Conservation (phyloP, 768 basidiomycete genomes). For the Collybiopsis confluens region DNA sequence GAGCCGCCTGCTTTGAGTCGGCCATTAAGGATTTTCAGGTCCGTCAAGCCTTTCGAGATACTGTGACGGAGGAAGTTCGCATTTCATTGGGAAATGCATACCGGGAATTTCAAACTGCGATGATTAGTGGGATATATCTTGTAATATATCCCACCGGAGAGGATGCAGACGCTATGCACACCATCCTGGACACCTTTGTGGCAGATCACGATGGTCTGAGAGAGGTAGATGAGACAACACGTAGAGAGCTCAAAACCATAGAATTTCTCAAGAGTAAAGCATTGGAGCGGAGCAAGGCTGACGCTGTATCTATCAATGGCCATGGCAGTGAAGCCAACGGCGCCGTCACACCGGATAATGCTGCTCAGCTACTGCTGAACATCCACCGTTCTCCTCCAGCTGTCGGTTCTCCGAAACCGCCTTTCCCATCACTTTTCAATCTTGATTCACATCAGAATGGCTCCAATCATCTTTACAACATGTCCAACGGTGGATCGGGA, state of each 20-base stretch:
- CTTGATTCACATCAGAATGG: neutral
- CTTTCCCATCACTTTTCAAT: constrained; percentile 24
- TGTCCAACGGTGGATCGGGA: neutral
- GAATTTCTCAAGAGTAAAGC: constrained; percentile 74
- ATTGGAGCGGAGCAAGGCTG: constrained; percentile 40
- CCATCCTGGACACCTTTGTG: constrained; percentile 75
- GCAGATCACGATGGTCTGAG: constrained; percentile 58
- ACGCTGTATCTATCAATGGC: constrained; percentile 22
- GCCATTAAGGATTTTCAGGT: constrained; percentile 84
- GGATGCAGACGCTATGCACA: constrained; percentile 68
- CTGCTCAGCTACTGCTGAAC: constrained; percentile 48
- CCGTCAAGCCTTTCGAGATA: constrained; percentile 62
- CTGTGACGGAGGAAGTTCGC: constrained; percentile 57
- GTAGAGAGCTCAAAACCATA: constrained; percentile 79
- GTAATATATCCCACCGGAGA: constrained; percentile 73
- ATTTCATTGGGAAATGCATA: constrained; percentile 78
- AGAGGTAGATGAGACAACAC: constrained; percentile 80
- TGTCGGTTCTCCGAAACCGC: constrained; percentile 27
- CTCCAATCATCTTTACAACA: constrained; percentile 17
- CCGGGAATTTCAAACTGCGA: constrained; percentile 83
- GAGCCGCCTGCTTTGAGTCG: constrained; percentile 86
- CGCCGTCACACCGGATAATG: constrained; percentile 28
- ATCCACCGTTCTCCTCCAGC: constrained; percentile 37
- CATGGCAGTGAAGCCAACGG: constrained; percentile 16
- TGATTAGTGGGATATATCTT: constrained; percentile 87